Base-by-base conservation (phyloP, 2,329 filamentous ascomycete species). In the Claviceps arundinis region DNA sequence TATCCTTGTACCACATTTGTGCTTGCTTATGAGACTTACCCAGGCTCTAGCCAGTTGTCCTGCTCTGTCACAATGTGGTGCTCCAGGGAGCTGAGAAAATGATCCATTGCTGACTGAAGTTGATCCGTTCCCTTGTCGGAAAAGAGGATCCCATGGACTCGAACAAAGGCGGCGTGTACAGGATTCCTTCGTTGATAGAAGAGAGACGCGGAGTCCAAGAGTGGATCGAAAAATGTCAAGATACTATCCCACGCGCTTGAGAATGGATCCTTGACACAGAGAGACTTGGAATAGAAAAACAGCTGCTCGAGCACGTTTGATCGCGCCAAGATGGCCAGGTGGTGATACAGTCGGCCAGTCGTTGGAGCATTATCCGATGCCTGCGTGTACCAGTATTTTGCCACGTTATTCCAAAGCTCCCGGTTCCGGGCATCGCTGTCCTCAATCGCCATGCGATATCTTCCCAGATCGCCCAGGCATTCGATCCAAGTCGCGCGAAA, bases 401-500 rank as follows among this genome's bases (percentile, higher is more conserved):
- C 85, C 0, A 95, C 87, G 0, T 77, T 76, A 0, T 85, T 87
- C 91, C 91, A 97, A 0, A 82, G 79, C 48, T 95, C 87, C 1
- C 86, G 73, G 52, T 91, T 85, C 2, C 77, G 69, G 19, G 86
- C 74, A 56, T 93, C 84, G 26, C 85, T 80, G 42, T 95, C 86
- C 64, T 96, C 90, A 45, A 96, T 89, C 0, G 89, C 89, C 89
- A 96, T 96, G 0, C 76, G 65, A 45, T 94, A 96, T 19, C 90
- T 74, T 0, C 84, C 85, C 0, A 97, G 68, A 61, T 97, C 90
- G 0, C 91, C 91, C 0, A 97, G 70, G 50, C 90, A 96, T 58
- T 96, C 91, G 8, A 95, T 87, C 91, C 91, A 97, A 0, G 87
- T 95, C 53, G 93, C 86, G 50, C 86, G 79, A 57, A 95, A 96